phyloP scores from a whole-genome alignment of 164 flowering plant genomes.

The Cinnamomum chago region DNA sequence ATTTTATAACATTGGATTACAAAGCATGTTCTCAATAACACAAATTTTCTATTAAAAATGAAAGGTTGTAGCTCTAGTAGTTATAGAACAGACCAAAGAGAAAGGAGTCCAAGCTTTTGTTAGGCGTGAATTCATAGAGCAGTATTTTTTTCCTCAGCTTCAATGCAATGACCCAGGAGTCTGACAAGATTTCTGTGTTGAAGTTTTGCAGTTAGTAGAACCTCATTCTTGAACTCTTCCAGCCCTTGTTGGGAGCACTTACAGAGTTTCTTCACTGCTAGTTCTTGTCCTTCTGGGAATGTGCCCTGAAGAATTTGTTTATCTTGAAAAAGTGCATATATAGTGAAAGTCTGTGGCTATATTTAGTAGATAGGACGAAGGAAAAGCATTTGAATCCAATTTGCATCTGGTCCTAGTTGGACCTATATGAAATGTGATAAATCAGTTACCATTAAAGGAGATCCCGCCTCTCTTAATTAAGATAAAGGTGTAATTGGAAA shows the following conservation, averaged over 20 bases:
- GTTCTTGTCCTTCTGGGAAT: constrained; percentile 24
- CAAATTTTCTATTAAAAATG: not conserved
- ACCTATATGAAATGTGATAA: constrained; percentile 32
- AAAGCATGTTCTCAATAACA: too few species aligned
- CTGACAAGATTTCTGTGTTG: constrained; percentile 41
- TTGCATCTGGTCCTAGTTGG: constrained; percentile 29
- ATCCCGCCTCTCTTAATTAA: not conserved
- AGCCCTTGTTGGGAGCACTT: constrained; percentile 31
- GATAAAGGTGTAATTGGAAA: not conserved
- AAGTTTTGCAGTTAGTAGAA: constrained; percentile 30
- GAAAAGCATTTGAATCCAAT: constrained; percentile 23
- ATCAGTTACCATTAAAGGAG: constrained; percentile 21
- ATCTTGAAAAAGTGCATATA: too few species aligned
- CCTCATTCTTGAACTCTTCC: constrained; percentile 35
- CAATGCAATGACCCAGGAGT: constrained; percentile 33
- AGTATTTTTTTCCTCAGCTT: constrained; percentile 34
- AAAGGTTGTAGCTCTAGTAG: not conserved
- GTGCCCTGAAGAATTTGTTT: not conserved
- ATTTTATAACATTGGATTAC: too few species aligned
- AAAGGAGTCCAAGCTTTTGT: constrained; percentile 27
- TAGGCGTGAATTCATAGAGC: constrained; percentile 35
- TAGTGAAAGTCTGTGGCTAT: too few species aligned
- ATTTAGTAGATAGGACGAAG: too few species aligned
- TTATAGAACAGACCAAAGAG: constrained; percentile 20
- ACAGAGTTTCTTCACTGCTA: constrained; percentile 44